These are phyloP conservation scores for Albifimbria verrucaria DNA, from an alignment of 2,329 filamentous ascomycete genomes.

Conservation along the genomic window DNA sequence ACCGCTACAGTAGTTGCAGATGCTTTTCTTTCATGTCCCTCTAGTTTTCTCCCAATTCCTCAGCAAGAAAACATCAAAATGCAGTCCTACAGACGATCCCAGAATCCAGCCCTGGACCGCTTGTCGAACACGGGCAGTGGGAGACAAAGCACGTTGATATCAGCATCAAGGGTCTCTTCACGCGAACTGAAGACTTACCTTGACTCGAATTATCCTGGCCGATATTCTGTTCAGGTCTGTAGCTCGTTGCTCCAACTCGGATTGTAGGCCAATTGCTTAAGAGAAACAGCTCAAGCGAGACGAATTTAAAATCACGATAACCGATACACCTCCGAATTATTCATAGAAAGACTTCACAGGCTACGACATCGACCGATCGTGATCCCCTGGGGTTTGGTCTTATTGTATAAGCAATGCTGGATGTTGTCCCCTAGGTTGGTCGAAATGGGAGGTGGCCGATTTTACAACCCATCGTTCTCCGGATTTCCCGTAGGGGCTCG, in stretches of 20 bases:
- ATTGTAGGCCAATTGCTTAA: background rate
- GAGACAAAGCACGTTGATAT: background rate
- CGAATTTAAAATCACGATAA: background rate
- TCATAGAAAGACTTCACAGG: background rate
- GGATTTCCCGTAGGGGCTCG: too few species aligned
- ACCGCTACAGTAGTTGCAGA: too few species aligned
- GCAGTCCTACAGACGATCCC: background rate
- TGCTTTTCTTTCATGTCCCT: too few species aligned
- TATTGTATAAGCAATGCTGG: background rate
- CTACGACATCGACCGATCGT: background rate
- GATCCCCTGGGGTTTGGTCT: background rate
- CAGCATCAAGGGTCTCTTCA: background rate
- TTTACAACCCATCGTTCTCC: too few species aligned
- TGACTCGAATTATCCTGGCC: background rate
- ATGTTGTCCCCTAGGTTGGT: too few species aligned
- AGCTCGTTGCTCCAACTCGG: background rate
- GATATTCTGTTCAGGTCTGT: background rate
- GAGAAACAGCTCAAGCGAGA: background rate
- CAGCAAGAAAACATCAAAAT: background rate
- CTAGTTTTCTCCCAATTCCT: background rate
- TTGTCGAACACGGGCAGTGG: background rate
- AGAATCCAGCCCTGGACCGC: background rate
- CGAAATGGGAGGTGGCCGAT: too few species aligned
- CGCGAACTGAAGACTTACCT: background rate
- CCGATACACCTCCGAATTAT: background rate